A percentile compares a stretch with the other conserved stretches of the same genome.
phyloP scores from a whole-genome alignment of 1,139 yeast species.

The Saccharomycopsis hybrid region DNA sequence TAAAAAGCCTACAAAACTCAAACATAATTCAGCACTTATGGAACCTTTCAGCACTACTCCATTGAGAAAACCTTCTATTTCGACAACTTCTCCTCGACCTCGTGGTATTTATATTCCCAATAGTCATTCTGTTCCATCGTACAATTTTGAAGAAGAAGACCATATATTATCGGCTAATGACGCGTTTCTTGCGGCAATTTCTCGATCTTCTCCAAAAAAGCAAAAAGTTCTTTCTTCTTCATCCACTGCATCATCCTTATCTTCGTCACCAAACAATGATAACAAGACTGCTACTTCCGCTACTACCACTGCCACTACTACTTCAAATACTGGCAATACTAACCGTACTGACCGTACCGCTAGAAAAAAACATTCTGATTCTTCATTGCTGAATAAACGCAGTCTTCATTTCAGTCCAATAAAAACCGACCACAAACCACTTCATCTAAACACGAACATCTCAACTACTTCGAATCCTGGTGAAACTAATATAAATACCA shows the following conservation, averaged over 20 bases:
- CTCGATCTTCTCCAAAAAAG: conserved; percentile 15
- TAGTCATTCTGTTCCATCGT: conserved; percentile 3
- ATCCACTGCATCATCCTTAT: neutral
- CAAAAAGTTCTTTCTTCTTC: neutral
- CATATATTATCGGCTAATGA: conserved; percentile 19
- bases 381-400: neutral
- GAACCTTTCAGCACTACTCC: conserved; percentile 20
- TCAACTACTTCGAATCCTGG: neutral
- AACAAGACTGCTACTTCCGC: neutral
- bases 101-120: neutral
- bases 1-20: neutral
- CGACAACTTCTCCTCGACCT: neutral
- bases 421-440: neutral
- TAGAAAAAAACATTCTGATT: neutral
- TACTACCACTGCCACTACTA: neutral
- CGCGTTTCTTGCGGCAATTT: conserved; percentile 20
- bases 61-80: neutral
- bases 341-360: neutral
- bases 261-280: neutral
- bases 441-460: no score
- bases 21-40: conserved; percentile 6
- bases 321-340: neutral
- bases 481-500: neutral
- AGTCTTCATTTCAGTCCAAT: conserved; percentile 4
- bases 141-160: conserved; percentile 20